Base-by-base conservation (phyloP, 768 basidiomycete genomes). In the Macrocybe gigantea region DNA sequence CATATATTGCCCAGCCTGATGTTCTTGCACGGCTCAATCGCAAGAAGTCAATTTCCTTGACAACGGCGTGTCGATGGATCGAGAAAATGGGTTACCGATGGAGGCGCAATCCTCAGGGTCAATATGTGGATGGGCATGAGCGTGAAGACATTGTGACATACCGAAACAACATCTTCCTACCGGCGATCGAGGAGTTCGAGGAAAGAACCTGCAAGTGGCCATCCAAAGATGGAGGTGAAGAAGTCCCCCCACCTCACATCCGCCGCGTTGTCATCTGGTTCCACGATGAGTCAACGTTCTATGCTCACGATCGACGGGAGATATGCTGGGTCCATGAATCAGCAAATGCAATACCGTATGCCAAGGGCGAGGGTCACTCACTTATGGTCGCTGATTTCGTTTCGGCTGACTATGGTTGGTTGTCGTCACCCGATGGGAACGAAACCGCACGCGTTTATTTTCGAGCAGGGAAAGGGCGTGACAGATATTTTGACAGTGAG, bases 221-320 rank as follows among this genome's bases (percentile, higher is more conserved):
- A 50, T n/a, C n/a, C n/a, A n/a, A n/a, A n/a, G 51, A 50, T 49
- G 61, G 10, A 51, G 38, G 59, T 51, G n/a, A n/a, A n/a, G 41
- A 46, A 41, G n/a, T 29, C 7, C 22, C 43, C 33, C 12, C 36
- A 1, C 41, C 38, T n/a, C 35, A 13, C 5, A 13, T 14, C 22
- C 29, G 31, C 3, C 47, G 13, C 10, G 42, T 58, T 22, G 55
- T 62, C 5, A 45, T 58, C 6, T 62, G 58, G 60, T 54, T 43
- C 36, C 61, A 66, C 48, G 58, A 66, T 49, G 63, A 69, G 50
- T 65, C 63, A n/a, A 67, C 54, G 5, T 70, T 67, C 50, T 66
- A 67, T 56, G 66, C 59, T 33, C 55, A 70, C 56, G 66, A 69
- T 50, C 51, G 56, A 0, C 43, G 51, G 0, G 53, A 54, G 11